Evolutionary conservation across 108 stramenopile species (phyloP).

Genomic region (Stephanodiscus triporus): DNA sequence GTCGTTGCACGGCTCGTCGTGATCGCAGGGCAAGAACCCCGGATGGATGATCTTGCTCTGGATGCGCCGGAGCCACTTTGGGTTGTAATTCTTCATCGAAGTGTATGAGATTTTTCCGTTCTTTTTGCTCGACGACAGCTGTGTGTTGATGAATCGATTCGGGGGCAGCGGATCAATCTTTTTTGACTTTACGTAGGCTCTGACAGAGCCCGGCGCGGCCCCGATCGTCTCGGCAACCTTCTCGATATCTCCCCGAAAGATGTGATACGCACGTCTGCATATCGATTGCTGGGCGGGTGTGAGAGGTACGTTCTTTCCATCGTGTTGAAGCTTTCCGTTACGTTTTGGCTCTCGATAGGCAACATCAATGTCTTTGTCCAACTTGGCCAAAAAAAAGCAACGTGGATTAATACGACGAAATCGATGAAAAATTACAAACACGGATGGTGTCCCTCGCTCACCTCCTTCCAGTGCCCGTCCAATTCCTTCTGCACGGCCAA

Average conservation of each 20-base stretch:
- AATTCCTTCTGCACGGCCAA: slow-evolving; percentile 50
- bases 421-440: too few relatives aligned
- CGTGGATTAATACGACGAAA: too few relatives aligned
- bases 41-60: slow-evolving; percentile 48
- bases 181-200: slow-evolving; percentile 12
- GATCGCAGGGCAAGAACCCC: slow-evolving; percentile 69
- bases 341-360: slow-evolving; percentile 1
- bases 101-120: slow-evolving; percentile 34
- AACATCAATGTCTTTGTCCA: slow-evolving; percentile 12
- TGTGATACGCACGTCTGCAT: slow-evolving; percentile 42
- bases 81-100: slow-evolving; percentile 56
- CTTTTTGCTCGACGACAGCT: slow-evolving; percentile 6
- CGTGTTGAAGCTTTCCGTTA: too few relatives aligned
- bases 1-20: slow-evolving; percentile 68
- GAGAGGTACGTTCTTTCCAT: slow-evolving; percentile 10
- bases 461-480: slow-evolving; percentile 58
- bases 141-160: slow-evolving; percentile 29
- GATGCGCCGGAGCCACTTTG: slow-evolving; percentile 52
- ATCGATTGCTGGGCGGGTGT: slow-evolving; percentile 46
- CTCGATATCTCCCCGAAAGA: slow-evolving; percentile 54
- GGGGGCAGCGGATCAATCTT: slow-evolving; percentile 21
- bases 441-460: too few relatives aligned
- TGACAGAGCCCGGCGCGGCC: slow-evolving; percentile 24
- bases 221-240: slow-evolving; percentile 49
- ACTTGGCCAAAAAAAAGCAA: too few relatives aligned